Percentiles rank a stretch among this genome's conserved stretches.
Evolutionary conservation across 495 filamentous ascomycete species (phyloP).

Genomic region (Xanthoparmelia taractica): DNA sequence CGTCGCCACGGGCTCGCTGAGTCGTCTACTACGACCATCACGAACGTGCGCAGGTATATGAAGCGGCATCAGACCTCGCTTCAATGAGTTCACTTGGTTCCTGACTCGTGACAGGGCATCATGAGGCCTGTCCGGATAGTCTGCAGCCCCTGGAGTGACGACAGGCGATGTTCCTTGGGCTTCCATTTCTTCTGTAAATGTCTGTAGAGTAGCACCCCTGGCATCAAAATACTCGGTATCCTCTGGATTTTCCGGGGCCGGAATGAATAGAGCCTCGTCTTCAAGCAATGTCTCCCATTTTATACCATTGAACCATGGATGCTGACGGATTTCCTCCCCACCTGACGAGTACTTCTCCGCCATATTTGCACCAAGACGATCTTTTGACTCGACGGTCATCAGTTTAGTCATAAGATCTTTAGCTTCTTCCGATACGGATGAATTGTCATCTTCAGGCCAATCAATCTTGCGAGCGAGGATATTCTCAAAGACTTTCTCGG

Average conservation of each 20-base stretch:
- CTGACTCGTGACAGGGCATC: slow-evolving; percentile 89
- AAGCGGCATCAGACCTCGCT: slow-evolving; percentile 85
- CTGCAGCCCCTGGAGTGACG: slow-evolving; percentile 46
- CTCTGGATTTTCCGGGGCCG: slow-evolving; percentile 84
- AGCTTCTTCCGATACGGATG: slow-evolving; percentile 58
- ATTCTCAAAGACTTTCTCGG: slow-evolving; percentile 94
- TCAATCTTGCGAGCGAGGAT: slow-evolving; percentile 81
- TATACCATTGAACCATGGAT: slow-evolving; percentile 80
- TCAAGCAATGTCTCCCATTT: slow-evolving; percentile 87
- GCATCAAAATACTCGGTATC: slow-evolving; percentile 97
- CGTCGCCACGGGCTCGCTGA: slow-evolving; percentile 79
- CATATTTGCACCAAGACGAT: slow-evolving; percentile 76
- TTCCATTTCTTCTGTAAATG: slow-evolving; percentile 87
- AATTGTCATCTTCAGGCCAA: slow-evolving; percentile 69
- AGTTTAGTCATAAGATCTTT: slow-evolving; percentile 89
- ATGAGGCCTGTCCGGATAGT: slow-evolving; percentile 80
- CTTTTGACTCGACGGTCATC: slow-evolving; percentile 69
- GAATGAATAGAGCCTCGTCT: slow-evolving; percentile 93
- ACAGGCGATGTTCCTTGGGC: slow-evolving; percentile 69
- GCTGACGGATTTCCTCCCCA: slow-evolving; percentile 80
- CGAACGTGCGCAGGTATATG: slow-evolving; percentile 95
- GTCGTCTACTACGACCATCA: slow-evolving; percentile 65
- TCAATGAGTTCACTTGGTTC: slow-evolving; percentile 66
- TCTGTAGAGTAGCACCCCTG: slow-evolving; percentile 79
- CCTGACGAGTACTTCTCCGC: slow-evolving; percentile 71